Evolutionary conservation across 2,329 filamentous ascomycete genomes (phyloP).

Genomic region (Thielaviopsis cerberus): DNA sequence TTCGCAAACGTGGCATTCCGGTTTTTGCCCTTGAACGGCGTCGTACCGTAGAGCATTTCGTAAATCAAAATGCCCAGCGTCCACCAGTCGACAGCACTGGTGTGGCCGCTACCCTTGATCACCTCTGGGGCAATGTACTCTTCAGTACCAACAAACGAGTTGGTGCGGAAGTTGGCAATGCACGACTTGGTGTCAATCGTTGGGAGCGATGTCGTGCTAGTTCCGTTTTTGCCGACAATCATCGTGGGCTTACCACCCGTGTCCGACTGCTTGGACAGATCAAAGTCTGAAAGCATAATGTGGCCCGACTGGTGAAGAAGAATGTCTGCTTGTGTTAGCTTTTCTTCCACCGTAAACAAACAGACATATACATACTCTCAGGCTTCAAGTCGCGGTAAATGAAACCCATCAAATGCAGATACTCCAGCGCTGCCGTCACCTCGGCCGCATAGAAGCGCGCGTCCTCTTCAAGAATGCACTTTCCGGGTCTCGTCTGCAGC

Average conservation of each 20-base stretch:
- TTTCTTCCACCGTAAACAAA: not conserved
- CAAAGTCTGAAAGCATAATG: slow-evolving; percentile 98
- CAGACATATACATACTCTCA: slow-evolving; percentile 49
- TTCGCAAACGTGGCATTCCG: slow-evolving; percentile 96
- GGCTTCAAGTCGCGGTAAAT: slow-evolving; percentile 97
- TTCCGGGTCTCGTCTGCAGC: slow-evolving; percentile 85
- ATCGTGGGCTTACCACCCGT: slow-evolving; percentile 91
- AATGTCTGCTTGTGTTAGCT: slow-evolving; percentile 46
- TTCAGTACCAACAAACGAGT: slow-evolving; percentile 95
- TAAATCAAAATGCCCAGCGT: slow-evolving; percentile 93
- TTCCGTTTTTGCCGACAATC: slow-evolving; percentile 81
- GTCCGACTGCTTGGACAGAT: slow-evolving; percentile 93
- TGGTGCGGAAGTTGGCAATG: slow-evolving; percentile 94
- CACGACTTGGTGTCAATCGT: slow-evolving; percentile 98
- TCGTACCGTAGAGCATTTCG: slow-evolving; percentile 97
- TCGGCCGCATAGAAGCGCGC: slow-evolving; percentile 94
- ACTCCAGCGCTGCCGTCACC: slow-evolving; percentile 89
- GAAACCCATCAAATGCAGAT: slow-evolving; percentile 96
- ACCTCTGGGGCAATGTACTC: slow-evolving; percentile 98
- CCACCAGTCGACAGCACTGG: slow-evolving; percentile 98
- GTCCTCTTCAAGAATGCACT: slow-evolving; percentile 92
- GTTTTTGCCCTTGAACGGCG: slow-evolving; percentile 98
- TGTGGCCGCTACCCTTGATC: slow-evolving; percentile 96
- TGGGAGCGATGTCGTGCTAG: slow-evolving; percentile 68
- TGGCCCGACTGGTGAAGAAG: slow-evolving; percentile 96